A percentile compares a stretch with the other conserved stretches of the same genome.
Evolutionary conservation across 1,139 yeast genomes (phyloP).

Genomic region (Saccharomyces hybrid): DNA sequence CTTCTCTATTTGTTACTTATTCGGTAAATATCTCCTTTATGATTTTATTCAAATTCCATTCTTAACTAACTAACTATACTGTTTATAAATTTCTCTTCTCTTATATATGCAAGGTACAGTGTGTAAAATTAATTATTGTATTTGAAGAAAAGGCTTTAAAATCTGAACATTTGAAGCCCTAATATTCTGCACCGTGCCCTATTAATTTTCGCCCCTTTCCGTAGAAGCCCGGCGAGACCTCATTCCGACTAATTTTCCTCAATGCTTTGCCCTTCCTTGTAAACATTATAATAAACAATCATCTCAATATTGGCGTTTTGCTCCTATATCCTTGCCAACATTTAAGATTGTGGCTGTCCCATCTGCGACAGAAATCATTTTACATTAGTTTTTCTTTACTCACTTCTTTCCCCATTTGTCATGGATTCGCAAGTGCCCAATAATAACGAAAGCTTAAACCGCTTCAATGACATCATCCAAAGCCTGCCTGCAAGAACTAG

Average conservation of each 20-base stretch:
- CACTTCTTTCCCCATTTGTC: background rate
- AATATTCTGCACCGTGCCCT: background rate
- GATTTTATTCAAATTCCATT: background rate
- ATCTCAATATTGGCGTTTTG: background rate
- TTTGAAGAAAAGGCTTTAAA: background rate
- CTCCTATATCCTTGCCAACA: background rate
- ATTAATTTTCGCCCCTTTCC: background rate
- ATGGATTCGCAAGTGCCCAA: background rate
- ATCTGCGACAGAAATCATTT: background rate
- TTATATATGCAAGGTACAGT: background rate
- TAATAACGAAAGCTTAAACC: constrained; percentile 14
- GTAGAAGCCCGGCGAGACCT: background rate
- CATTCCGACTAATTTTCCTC: background rate
- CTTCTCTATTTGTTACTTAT: background rate
- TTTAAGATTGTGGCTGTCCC: background rate
- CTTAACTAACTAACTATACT: background rate
- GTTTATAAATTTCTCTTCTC: background rate
- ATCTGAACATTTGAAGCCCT: background rate
- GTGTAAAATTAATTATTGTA: background rate
- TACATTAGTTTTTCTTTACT: background rate
- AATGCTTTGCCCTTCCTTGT: background rate
- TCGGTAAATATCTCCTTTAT: background rate
- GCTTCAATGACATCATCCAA: constrained; percentile 20
- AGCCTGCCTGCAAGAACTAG: constrained; percentile 24
- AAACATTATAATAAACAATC: background rate